Conservation (phyloP, 108 stramenopile genomes). For the Cyclotella distinguenda region DNA sequence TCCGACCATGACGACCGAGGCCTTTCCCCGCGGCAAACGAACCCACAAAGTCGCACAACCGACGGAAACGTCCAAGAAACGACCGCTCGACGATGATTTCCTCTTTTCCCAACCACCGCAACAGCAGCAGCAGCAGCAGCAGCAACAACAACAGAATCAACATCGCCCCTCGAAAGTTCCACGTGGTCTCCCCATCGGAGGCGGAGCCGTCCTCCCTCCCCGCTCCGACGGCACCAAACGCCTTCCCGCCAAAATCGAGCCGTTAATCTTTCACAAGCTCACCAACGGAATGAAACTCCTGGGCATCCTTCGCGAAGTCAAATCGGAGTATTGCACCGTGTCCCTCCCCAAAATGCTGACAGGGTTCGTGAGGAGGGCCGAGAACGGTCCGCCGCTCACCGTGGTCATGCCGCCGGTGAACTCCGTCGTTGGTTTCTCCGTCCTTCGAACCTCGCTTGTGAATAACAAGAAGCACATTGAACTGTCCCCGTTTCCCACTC, state of each 20-base stretch:
- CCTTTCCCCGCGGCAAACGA: conserved; percentile 50
- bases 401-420: conserved; percentile 51
- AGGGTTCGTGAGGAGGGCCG: conserved; percentile 63
- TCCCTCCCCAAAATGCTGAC: conserved; percentile 71
- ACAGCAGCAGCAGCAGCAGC: conserved; percentile 1
- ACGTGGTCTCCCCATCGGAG: conserved; percentile 61
- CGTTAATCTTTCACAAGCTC: conserved; percentile 64
- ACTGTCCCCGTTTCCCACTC: conserved; percentile 57
- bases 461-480: conserved; percentile 51
- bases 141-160: not conserved
- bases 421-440: conserved; percentile 55
- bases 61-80: not conserved
- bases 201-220: conserved; percentile 69
- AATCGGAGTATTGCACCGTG: conserved; percentile 66
- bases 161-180: not conserved
- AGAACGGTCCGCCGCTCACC: conserved; percentile 46
- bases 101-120: not conserved
- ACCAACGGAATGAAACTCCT: conserved; percentile 67
- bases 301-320: conserved; percentile 66
- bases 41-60: not conserved
- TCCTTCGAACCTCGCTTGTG: conserved; percentile 61
- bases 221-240: conserved; percentile 15
- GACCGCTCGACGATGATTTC: not conserved
- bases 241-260: conserved; percentile 64
- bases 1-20: conserved; percentile 9